Conservation (phyloP, 331 rosid species). For the Malus hybrid region DNA sequence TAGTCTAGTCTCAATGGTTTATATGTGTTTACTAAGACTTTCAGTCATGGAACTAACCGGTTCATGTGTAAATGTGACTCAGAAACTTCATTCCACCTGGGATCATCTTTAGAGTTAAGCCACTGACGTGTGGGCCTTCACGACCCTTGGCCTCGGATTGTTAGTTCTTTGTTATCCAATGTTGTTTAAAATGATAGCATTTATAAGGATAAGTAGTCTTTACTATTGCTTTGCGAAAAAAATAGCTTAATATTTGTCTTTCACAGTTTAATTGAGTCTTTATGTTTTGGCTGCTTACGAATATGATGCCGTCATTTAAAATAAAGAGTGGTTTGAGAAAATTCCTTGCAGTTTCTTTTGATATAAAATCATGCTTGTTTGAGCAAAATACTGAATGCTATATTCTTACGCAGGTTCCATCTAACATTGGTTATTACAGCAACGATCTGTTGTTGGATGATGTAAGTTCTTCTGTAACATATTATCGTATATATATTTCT, state of each 20-base stretch:
- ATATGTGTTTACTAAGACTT: not conserved
- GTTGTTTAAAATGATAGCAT: not conserved
- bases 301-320: not conserved
- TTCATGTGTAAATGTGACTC: not conserved
- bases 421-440: slow-evolving; percentile 80
- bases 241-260: not conserved
- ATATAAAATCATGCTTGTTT: not conserved
- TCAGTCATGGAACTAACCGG: not conserved
- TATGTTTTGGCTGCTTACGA: not conserved
- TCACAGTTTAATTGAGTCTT: not conserved
- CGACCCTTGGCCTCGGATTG: not conserved
- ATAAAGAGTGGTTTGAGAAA: not conserved
- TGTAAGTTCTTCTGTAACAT: slow-evolving; percentile 47
- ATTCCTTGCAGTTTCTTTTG: not conserved
- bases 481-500: not conserved
- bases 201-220: not conserved
- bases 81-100: not conserved
- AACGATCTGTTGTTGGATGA: slow-evolving; percentile 93
- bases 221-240: too few relatives aligned
- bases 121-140: not conserved
- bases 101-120: not conserved
- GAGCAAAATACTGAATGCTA: slow-evolving; percentile 9
- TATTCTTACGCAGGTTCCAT: slow-evolving; percentile 53
- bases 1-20: not conserved
- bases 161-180: not conserved